Conservation (phyloP, 108 stramenopile species). For the Skeletonema grethae region DNA sequence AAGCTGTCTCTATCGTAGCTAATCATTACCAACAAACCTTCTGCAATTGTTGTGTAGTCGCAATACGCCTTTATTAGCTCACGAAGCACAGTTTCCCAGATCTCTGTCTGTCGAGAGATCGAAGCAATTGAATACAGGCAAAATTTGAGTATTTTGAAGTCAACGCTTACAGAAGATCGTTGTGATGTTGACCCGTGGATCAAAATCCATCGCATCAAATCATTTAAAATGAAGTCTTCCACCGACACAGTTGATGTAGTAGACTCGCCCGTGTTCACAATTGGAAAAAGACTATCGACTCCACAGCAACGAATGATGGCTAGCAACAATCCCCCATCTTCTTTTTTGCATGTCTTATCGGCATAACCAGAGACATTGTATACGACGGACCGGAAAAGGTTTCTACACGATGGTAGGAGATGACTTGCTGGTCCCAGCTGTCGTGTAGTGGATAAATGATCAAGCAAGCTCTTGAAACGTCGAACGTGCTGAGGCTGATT, state of each 20-base stretch:
- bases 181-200: conserved; percentile 55
- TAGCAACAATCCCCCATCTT: conserved; percentile 34
- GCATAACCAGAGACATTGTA: conserved; percentile 6
- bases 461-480: conserved; percentile 18
- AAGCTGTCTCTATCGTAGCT: not conserved
- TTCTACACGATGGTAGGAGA: conserved; percentile 20
- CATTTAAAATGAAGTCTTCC: conserved; percentile 69
- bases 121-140: conserved; percentile 40
- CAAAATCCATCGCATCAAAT: conserved; percentile 75
- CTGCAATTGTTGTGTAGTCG: conserved; percentile 47
- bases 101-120: conserved; percentile 30
- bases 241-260: conserved; percentile 18
- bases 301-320: conserved; percentile 32
- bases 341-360: conserved; percentile 33
- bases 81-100: conserved; percentile 65
- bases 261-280: not conserved
- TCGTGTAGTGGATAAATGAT: not conserved
- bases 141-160: conserved; percentile 55
- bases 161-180: conserved; percentile 19
- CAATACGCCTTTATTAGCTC: conserved; percentile 70
- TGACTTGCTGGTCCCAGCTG: not conserved
- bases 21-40: conserved; percentile 42
- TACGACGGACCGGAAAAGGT: conserved; percentile 29
- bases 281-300: conserved; percentile 27
- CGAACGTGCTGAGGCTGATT: conserved; percentile 8